Conservation (phyloP, 2,329 filamentous ascomycete species). For the Nigrospora osmanthi region DNA sequence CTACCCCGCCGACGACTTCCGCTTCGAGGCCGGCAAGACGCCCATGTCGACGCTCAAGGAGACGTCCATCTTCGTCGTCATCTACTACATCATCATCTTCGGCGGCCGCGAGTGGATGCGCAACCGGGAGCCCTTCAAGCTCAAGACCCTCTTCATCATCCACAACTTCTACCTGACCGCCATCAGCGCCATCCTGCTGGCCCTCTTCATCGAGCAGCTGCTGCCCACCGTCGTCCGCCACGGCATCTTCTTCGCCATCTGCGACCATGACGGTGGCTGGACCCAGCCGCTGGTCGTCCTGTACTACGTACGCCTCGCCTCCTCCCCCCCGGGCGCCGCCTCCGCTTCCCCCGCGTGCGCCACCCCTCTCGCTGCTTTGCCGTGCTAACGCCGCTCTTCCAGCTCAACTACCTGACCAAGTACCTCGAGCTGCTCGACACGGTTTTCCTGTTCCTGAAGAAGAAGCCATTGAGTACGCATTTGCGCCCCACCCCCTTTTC, state of each 20-base stretch:
- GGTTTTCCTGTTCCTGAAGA: constrained; percentile 96
- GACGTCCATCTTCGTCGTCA: constrained; percentile 69
- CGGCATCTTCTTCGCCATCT: constrained; percentile 87
- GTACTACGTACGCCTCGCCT: constrained; percentile 75
- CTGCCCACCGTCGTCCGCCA: constrained; percentile 72
- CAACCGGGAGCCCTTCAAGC: constrained; percentile 74
- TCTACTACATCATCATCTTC: constrained; percentile 92
- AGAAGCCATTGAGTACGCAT: constrained; percentile 82
- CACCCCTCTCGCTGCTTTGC: neutral
- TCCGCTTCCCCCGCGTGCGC: constrained; percentile 13
- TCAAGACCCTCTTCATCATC: constrained; percentile 84
- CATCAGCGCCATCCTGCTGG: constrained; percentile 74
- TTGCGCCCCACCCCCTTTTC: neutral
- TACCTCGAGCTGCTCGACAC: constrained; percentile 95
- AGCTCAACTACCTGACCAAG: constrained; percentile 98
- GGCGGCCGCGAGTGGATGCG: constrained; percentile 91
- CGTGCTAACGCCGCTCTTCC: constrained; percentile 1
- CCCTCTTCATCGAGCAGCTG: constrained; percentile 85
- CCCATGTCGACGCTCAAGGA: constrained; percentile 85
- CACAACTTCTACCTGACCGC: constrained; percentile 93
- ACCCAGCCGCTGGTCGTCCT: constrained; percentile 86
- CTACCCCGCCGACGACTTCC: constrained; percentile 80
- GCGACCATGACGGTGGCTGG: constrained; percentile 76
- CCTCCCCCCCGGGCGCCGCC: too few relatives aligned
- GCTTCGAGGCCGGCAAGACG: constrained; percentile 72